Evolutionary conservation across 371 early-diverging fungal genomes (phyloP), one percentile per base, ranked within the genome.

Genomic region (Actinomucor elegans): DNA sequence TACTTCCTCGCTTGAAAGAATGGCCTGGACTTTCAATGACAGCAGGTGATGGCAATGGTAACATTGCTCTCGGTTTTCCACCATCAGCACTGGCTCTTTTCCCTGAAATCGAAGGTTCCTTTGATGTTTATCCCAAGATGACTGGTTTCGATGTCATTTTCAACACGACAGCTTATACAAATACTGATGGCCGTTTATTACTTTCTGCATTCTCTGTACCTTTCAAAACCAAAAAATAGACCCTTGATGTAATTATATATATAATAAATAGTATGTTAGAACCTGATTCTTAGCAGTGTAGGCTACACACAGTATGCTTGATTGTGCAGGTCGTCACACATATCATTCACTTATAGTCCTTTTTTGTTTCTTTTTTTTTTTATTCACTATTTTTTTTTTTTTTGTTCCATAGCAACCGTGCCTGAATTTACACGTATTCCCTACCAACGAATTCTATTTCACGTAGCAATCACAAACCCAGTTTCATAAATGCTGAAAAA

Each of bases 31-130:
- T 96, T 27, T 71, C 78, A 5, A 79, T 81, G 68, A 83, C 78
- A 55, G 75, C 85, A 24, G 94, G 94, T 52, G 92, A 93, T 59
- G 86, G 88, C 36, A 81, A 86, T 38, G 97, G 96, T 31, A 88
- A 87, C 63, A 81, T 96, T 57, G 86, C 88, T 11, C 69, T 96
- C 54, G 91, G 93, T 12, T 86, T 98, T 57, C 88, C 87, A 23
- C 79, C 90, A 11, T 87, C 90, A 28, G 92, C 87, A 8, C 77
- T 92, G 29, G 91, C 92, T 23, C 75, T 97, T 44, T 98, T 96
- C 83, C 96, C 96, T 6, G 97, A 98, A 78, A 92, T 97, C 57
- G 98, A 97, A 76, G 86, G 87, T 29, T 90, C 91, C 52, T 96
- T 93, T 71, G 97, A 96, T 54, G 85, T 87, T 73, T 92, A 88